Conservation (phyloP, 73 alveolate genomes). For the Paramecium primaurelia region DNA sequence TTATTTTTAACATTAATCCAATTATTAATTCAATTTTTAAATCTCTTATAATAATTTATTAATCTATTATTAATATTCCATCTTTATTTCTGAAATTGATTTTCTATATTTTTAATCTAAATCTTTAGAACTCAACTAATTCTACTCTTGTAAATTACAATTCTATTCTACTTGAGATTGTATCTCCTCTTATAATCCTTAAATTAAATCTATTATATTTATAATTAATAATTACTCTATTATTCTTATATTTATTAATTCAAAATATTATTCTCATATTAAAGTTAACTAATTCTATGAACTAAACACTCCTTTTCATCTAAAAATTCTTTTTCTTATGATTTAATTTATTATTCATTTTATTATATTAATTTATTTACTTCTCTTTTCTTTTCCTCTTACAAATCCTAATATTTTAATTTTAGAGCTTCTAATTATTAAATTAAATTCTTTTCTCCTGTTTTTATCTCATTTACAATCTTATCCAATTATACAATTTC, state of each 20-base stretch:
- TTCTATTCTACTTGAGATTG: not conserved
- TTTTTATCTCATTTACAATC: not conserved
- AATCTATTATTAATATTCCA: not conserved
- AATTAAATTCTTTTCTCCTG: not conserved
- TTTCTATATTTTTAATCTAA: not conserved
- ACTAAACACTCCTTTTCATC: conserved; percentile 6
- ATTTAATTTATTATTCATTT: not conserved
- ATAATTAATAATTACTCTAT: not conserved
- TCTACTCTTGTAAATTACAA: not conserved
- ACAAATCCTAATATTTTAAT: not conserved
- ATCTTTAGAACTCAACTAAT: not conserved
- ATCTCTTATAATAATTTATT: not conserved
- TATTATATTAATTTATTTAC: not conserved
- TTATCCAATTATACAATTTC: not conserved
- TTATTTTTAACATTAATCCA: not conserved
- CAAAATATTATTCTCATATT: not conserved
- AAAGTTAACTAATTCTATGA: not conserved
- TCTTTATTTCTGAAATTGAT: not conserved
- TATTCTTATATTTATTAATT: not conserved
- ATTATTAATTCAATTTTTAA: not conserved
- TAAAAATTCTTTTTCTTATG: not conserved
- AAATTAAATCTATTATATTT: not conserved
- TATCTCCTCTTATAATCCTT: not conserved
- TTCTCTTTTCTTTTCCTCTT: not conserved
- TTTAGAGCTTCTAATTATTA: not conserved